Evolutionary conservation across 2,329 filamentous ascomycete species (phyloP).

Genomic region (Microdochium bolleyi): DNA sequence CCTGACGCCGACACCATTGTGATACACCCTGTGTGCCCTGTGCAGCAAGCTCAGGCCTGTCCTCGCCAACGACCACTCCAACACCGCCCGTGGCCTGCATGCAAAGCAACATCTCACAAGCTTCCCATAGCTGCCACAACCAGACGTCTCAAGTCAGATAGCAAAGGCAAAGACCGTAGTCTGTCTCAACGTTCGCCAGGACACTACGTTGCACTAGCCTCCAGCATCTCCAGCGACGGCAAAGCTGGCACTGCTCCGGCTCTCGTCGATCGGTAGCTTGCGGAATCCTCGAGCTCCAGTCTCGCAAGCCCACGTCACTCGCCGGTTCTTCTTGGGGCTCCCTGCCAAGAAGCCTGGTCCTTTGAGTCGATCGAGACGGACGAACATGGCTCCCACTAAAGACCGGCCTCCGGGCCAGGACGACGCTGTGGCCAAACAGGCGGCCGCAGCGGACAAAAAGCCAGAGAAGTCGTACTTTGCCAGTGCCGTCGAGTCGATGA

Average conservation of each 20-base stretch:
- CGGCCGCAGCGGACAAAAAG: constrained; percentile 34
- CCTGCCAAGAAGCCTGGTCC: not conserved
- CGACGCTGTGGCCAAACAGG: constrained; percentile 8
- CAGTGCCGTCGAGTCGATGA: constrained; percentile 54
- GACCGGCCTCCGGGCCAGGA: not conserved
- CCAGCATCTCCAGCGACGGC: not conserved
- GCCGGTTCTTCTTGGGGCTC: not conserved
- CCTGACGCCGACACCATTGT: no score
- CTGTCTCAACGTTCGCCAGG: not conserved
- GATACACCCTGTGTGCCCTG: no score
- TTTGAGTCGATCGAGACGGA: not conserved
- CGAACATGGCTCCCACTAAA: not conserved
- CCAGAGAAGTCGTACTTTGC: constrained; percentile 51
- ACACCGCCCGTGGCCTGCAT: no score
- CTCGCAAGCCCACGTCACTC: not conserved
- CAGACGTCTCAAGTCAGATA: no score
- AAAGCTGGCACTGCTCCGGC: not conserved
- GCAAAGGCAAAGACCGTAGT: not conserved
- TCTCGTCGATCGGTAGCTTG: not conserved
- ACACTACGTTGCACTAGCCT: not conserved
- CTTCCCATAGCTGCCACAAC: no score
- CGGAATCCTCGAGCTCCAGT: not conserved
- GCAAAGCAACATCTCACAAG: no score
- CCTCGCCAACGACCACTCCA: no score
- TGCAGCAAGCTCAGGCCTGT: no score